Base-by-base conservation (phyloP, 768 basidiomycete species). In the Kwoniella sp. region DNA sequence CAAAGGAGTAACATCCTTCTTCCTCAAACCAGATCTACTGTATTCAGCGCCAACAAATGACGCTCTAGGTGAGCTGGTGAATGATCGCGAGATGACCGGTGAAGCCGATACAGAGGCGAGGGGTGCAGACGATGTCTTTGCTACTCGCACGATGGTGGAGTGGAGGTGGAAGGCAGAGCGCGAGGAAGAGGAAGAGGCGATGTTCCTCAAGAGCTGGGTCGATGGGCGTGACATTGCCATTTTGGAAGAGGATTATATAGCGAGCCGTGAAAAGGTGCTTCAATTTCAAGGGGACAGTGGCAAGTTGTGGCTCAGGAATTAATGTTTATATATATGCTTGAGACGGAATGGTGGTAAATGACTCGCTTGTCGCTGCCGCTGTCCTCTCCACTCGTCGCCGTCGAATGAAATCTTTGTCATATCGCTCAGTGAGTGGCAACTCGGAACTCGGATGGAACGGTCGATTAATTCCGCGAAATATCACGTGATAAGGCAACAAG, bases 171-270 rank as follows among this genome's bases (percentile, higher is more conserved):
- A 34, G 28, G 26, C 23, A 4, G 53, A 22, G 13, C 59, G 58
- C 17, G 65, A 66, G 13, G 59, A 48, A 17, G 65, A 38, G 30
- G 64, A 20, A 59, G 34, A 25, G 61, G 53, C 15, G 58, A 47
- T 55, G 53, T 45, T 45, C 41, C 41, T 45, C 41, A 45, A 20
- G 20, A 45, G 31, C 17, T 54, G 30, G 30, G 38, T 34, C 29
- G 29, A n/a, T 34, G 60, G 25, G 28, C 52, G 28, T 30, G 52
- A 61, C 60, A 61, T 61, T 0, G 34, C 17, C 11, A 9, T 7
- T 57, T 13, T 37, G 22, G 31, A 4, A 51, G 7, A 8, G 11
- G n/a, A 20, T 51, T 51, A 8, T 8, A 31, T 30, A 20, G 2
- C 31, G 31, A 20, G 22, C 4, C 17, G 25, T 12, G 55, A 34